Percentiles rank a stretch among this genome's conserved stretches.
These are phyloP conservation scores for Trypanosoma cruzi DNA, from an alignment of 208 protist species.

Conservation along the genomic window DNA sequence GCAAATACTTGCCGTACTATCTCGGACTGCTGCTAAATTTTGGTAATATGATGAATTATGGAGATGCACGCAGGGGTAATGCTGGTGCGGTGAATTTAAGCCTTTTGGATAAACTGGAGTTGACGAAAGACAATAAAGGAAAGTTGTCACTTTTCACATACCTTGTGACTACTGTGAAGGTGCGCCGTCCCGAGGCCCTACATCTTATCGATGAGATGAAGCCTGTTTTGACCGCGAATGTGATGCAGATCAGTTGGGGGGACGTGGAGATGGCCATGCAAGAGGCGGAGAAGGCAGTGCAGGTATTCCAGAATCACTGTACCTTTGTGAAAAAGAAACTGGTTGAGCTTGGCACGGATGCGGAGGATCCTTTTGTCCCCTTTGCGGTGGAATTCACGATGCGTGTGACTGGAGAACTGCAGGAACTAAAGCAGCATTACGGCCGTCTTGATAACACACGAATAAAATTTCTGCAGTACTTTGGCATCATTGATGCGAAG, in stretches of 20 bases:
- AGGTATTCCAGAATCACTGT: conserved; percentile 31
- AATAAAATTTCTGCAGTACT: conserved; percentile 25
- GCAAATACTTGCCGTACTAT: conserved; percentile 36
- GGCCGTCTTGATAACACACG: conserved; percentile 20
- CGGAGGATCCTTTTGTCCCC: conserved; percentile 40
- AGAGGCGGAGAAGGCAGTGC: conserved; percentile 29
- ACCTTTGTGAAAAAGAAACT: conserved; percentile 35
- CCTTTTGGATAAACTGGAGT: conserved; percentile 32
- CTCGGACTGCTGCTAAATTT: conserved; percentile 37
- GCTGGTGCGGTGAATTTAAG: conserved; percentile 27
- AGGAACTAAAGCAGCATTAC: conserved; percentile 29
- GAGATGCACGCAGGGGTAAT: conserved; percentile 30
- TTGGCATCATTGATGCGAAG: conserved; percentile 22
- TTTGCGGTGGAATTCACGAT: conserved; percentile 32
- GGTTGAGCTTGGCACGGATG: conserved; percentile 29
- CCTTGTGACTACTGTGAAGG: conserved; percentile 30
- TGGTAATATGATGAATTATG: conserved; percentile 50
- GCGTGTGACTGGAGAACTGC: conserved; percentile 16
- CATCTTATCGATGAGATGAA: conserved; percentile 37
- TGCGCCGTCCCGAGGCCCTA: conserved; percentile 24
- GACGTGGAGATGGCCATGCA: conserved; percentile 29
- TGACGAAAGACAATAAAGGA: conserved; percentile 41
- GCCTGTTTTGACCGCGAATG: conserved; percentile 20
- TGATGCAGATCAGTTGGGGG: conserved; percentile 26
- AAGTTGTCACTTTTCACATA: conserved; percentile 37